Evolutionary conservation across 495 filamentous ascomycete species (phyloP).

Genomic region (Elasticomyces elasticus): DNA sequence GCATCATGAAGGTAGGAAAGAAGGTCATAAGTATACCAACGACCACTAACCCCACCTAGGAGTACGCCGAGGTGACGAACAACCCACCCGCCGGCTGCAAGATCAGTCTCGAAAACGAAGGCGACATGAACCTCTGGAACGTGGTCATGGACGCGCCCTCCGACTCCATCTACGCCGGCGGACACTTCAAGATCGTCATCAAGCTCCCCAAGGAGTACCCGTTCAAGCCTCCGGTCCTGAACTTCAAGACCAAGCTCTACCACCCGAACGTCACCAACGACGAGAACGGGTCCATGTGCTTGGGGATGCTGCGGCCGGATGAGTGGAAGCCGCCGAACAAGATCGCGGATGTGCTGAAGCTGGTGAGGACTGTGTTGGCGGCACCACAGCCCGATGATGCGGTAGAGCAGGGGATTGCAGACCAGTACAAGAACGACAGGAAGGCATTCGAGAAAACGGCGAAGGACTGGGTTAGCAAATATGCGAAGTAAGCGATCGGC

Average conservation of each 20-base stretch:
- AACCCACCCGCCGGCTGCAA: conserved; percentile 33
- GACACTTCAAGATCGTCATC: conserved; percentile 67
- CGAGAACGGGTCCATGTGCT: conserved; percentile 81
- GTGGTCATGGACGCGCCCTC: conserved; percentile 55
- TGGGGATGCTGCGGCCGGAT: conserved; percentile 75
- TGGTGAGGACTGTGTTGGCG: conserved; percentile 63
- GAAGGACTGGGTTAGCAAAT: conserved; percentile 67
- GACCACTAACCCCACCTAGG: conserved; percentile 19
- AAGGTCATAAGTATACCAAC: not conserved
- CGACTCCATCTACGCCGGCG: conserved; percentile 39
- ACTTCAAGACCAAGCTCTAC: conserved; percentile 91
- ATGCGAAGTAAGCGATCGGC: conserved; percentile 43
- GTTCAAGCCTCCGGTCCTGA: conserved; percentile 81
- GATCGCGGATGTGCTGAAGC: conserved; percentile 66
- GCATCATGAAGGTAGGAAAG: conserved; percentile 48
- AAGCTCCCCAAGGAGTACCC: conserved; percentile 79
- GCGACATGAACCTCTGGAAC: conserved; percentile 79
- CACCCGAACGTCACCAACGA: conserved; percentile 98
- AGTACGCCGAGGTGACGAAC: conserved; percentile 27
- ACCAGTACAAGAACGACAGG: conserved; percentile 67
- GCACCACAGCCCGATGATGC: conserved; percentile 95
- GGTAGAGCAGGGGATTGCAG: conserved; percentile 76
- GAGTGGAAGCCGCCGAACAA: conserved; percentile 90
- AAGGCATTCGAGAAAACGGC: conserved; percentile 75
- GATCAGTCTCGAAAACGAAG: conserved; percentile 31